Conservation (phyloP, 2,329 filamentous ascomycete genomes). For the Paradendryphiella salina region DNA sequence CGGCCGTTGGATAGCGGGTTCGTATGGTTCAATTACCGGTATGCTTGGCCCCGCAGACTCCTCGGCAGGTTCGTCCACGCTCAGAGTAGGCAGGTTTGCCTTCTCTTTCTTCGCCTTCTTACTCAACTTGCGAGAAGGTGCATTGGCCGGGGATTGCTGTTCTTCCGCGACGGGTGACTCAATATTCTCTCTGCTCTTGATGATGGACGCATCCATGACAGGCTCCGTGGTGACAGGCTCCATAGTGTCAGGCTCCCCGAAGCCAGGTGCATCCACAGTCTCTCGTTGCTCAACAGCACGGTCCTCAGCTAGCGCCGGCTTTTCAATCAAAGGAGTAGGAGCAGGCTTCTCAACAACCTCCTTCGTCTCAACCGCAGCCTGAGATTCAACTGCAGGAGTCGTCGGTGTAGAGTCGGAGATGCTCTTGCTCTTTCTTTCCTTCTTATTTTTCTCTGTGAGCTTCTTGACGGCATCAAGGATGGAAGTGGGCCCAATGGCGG, state of each 20-base stretch:
- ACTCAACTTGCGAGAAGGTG: constrained; percentile 22
- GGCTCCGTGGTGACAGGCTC: not conserved
- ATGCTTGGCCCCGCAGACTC: not conserved
- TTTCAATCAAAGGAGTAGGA: not conserved
- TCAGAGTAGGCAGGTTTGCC: constrained; percentile 13
- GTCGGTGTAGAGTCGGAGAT: constrained; percentile 25
- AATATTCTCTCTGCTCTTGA: constrained; percentile 21
- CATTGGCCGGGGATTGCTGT: constrained; percentile 1
- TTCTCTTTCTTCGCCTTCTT: constrained; percentile 35
- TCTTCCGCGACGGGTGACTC: constrained; percentile 8
- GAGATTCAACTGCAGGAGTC: constrained; percentile 30
- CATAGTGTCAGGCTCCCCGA: not conserved
- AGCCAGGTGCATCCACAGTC: constrained; percentile 4
- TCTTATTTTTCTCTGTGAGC: constrained; percentile 38
- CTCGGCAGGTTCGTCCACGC: constrained; percentile 13
- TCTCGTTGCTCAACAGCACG: constrained; percentile 21
- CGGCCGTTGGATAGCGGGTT: constrained; percentile 3
- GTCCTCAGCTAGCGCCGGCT: not conserved
- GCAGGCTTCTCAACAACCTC: constrained; percentile 18
- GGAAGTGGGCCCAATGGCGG: constrained; percentile 21
- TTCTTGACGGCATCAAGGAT: constrained; percentile 35
- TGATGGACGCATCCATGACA: not conserved
- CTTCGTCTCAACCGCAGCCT: constrained; percentile 28
- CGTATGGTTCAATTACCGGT: not conserved
- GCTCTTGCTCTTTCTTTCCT: constrained; percentile 31